Evolutionary conservation across 306 rosid genomes (phyloP).

Genomic region (Quercus aquifolioides): DNA sequence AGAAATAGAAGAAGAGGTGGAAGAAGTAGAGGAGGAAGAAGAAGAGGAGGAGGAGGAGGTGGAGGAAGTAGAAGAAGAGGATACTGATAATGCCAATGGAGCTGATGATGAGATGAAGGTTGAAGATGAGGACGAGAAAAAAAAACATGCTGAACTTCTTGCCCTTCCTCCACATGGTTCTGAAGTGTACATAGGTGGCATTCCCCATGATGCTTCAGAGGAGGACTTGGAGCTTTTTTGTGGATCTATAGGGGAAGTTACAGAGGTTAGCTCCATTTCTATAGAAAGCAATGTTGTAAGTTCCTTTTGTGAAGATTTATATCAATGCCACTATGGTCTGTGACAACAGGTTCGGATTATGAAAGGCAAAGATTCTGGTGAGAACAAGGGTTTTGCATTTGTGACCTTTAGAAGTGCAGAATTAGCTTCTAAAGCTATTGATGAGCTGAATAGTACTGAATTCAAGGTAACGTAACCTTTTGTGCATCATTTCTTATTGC

Average conservation of each 20-base stretch:
- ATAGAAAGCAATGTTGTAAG: conserved; percentile 2
- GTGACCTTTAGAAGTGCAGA: conserved; percentile 78
- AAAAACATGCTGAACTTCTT: conserved; percentile 77
- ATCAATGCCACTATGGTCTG: conserved; percentile 21
- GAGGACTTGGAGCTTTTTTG: conserved; percentile 77
- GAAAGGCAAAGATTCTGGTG: conserved; percentile 76
- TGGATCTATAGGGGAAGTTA: conserved; percentile 72
- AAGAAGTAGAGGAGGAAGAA: conserved; percentile 31
- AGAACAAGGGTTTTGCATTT: conserved; percentile 85
- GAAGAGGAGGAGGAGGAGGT: conserved; percentile 37
- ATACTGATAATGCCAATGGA: conserved; percentile 17
- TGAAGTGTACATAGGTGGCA: conserved; percentile 92
- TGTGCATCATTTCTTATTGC: neutral
- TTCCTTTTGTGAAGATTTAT: neutral
- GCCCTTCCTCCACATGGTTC: conserved; percentile 98
- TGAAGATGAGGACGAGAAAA: conserved; percentile 62
- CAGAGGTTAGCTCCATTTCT: conserved; percentile 52
- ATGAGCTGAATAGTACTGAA: conserved; percentile 65
- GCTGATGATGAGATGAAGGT: conserved; percentile 28
- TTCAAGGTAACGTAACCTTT: conserved; percentile 59
- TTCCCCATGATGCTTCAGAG: conserved; percentile 63
- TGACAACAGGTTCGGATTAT: conserved; percentile 79
- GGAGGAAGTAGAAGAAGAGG: conserved; percentile 65
- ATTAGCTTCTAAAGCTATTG: conserved; percentile 86
- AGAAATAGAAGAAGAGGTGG: conserved; percentile 63